Base-by-base conservation (phyloP, 2,329 filamentous ascomycete genomes). In the Colletotrichum somersetense region DNA sequence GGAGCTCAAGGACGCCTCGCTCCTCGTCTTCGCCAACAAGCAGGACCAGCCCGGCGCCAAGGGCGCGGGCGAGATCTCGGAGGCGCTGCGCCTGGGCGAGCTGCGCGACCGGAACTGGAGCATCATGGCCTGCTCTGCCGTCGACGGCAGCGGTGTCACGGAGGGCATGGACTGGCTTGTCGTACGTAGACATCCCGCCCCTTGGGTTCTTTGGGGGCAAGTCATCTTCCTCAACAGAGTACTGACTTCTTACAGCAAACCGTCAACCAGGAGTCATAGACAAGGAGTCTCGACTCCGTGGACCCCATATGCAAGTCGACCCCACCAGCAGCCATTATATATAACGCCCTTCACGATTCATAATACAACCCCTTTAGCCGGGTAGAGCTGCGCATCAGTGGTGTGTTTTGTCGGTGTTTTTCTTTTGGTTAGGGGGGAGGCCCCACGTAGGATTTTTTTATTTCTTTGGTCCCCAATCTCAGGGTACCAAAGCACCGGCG, bases 81-180 rank as follows among this genome's bases (percentile, higher is more conserved):
- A 98, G 84, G 96, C 95, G 61, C 84, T 99, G 82, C 92, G 92
- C 78, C 84, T 99, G 76, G 95, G 94, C 66, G 95, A 98, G 83
- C 85, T 99, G 80, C 92, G 96, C 78, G 96, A 99, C 82, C 89
- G 96, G 78, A 99, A 98, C 87, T 99, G 96, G 96, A 98, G 95
- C 83, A 99, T 99, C 80, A 95, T 99, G 81, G 96, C 95, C 30
- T 99, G 96, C 83, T 97, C 94, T 76, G 96, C 96, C 18, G 96
- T 99, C 68, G 96, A 98, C 80, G 96, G 96, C 55, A 93, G 93
- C 78, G 96, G 96, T 81, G 93, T 99, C 56, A 94, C 92, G 74
- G 96, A 99, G 84, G 96, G 96, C 72, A 99, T 99, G 96, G 96
- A 99, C 83, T 99, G 96, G 96, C 86, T 99, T 80, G 95, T 97